Evolutionary conservation across 2,329 filamentous ascomycete species (phyloP).

Genomic region (Hypoxylon sp.): DNA sequence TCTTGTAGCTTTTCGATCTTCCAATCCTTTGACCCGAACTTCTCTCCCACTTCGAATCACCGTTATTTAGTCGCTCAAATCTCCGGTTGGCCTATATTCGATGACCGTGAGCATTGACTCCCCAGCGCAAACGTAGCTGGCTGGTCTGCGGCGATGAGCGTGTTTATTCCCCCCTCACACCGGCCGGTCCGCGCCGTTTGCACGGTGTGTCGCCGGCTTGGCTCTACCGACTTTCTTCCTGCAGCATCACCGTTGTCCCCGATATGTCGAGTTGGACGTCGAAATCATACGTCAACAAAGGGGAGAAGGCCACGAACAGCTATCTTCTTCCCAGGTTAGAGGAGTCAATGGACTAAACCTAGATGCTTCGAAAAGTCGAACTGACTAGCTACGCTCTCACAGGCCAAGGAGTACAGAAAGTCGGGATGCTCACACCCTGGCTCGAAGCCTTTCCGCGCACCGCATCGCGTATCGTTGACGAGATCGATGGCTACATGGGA

Average conservation of each 20-base stretch:
- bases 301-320: conserved; percentile 64
- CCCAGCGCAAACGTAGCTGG: conserved; percentile 50
- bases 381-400: conserved; percentile 33
- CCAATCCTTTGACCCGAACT: conserved; percentile 37
- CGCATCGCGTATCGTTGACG: conserved; percentile 81
- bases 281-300: conserved; percentile 54
- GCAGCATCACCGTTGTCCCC: conserved; percentile 47
- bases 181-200: conserved; percentile 44
- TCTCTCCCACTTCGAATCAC: not conserved
- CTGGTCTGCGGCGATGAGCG: conserved; percentile 53
- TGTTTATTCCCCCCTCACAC: conserved; percentile 47
- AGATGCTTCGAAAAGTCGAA: conserved; percentile 1
- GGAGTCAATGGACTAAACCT: not conserved
- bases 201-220: conserved; percentile 34
- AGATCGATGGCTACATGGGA: conserved; percentile 84
- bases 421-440: conserved; percentile 91
- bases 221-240: conserved; percentile 26
- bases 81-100: conserved; percentile 25
- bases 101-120: conserved; percentile 44
- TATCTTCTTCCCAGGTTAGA: conserved; percentile 71
- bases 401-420: conserved; percentile 91
- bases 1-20: conserved; percentile 19
- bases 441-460: conserved; percentile 86
- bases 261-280: conserved; percentile 21
- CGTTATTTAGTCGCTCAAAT: conserved; percentile 13